Evolutionary conservation across 1,284 basidiomycete species (phyloP).

Genomic region (Pseudozyma pruni): DNA sequence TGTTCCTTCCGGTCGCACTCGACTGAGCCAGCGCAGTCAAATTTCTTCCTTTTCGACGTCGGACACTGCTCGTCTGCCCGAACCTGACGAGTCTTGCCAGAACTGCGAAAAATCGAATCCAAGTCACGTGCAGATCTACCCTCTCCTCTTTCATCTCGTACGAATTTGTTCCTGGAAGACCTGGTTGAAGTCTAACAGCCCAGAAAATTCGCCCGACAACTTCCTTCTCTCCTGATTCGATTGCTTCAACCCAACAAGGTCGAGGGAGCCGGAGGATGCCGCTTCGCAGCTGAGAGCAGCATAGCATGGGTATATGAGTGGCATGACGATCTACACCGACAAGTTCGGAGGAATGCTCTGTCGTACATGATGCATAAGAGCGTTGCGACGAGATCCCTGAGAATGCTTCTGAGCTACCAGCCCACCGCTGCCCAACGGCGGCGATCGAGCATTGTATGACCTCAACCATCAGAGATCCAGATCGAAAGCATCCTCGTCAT

Average conservation of each 20-base stretch:
- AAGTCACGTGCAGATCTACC: conserved; percentile 15
- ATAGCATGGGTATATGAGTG: too few relatives aligned
- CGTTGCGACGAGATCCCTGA: neutral
- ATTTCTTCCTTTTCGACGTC: conserved; percentile 11
- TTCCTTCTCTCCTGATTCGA: too few relatives aligned
- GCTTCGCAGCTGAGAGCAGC: too few relatives aligned
- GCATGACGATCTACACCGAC: too few relatives aligned
- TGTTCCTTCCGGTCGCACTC: neutral
- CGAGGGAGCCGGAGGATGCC: too few relatives aligned
- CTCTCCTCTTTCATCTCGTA: conserved; percentile 13
- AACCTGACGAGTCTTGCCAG: neutral
- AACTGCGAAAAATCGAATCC: conserved; percentile 30
- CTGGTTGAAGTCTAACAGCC: conserved; percentile 6
- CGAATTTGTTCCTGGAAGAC: too few relatives aligned
- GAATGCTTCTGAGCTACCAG: too few relatives aligned
- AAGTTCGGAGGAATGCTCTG: too few relatives aligned
- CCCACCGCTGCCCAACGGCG: too few relatives aligned
- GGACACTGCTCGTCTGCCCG: conserved; percentile 15
- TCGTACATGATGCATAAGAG: neutral
- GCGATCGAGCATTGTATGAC: too few relatives aligned
- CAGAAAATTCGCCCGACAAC: neutral
- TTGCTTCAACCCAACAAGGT: too few relatives aligned
- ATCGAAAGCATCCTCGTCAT: conserved; percentile 60
- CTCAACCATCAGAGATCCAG: too few relatives aligned
- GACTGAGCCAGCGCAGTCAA: conserved; percentile 12